Evolutionary conservation across 208 protist genomes (phyloP).

Genomic region (Leishmania lainsoni): DNA sequence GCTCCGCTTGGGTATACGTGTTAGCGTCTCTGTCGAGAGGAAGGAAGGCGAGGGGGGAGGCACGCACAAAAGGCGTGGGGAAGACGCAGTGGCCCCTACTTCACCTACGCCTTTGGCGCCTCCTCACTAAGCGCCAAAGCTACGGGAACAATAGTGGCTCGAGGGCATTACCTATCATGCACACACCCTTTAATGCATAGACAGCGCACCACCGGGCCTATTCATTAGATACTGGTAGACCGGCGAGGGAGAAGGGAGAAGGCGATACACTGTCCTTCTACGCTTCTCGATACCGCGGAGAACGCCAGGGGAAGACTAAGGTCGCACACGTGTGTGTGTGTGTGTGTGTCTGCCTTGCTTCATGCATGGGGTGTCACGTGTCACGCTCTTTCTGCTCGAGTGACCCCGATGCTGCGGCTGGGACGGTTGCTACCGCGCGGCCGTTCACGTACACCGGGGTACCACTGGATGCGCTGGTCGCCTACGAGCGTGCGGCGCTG

Average conservation of each 20-base stretch:
- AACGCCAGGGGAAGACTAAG: not conserved
- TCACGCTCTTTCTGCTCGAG: conserved; percentile 11
- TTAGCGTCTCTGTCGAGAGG: no score
- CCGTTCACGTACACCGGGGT: conserved; percentile 39
- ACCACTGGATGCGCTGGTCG: conserved; percentile 36
- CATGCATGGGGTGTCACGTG: conserved; percentile 21
- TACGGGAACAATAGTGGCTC: no score
- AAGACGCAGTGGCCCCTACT: no score
- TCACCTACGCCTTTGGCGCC: no score
- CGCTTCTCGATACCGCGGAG: not conserved
- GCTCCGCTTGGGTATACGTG: no score
- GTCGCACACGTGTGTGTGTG: not conserved
- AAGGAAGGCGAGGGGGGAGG: not conserved
- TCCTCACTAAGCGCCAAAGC: no score
- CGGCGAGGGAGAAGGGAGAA: not conserved
- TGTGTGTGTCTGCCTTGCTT: not conserved
- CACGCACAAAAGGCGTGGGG: not conserved
- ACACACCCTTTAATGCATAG: no score
- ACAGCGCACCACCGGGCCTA: no score
- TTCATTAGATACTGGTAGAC: not conserved
- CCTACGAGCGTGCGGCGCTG: conserved; percentile 47
- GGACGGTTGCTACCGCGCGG: conserved; percentile 6
- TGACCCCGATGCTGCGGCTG: conserved; percentile 9
- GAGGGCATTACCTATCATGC: no score
- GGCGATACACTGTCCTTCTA: not conserved